These are phyloP conservation scores for Eimeria falciformis DNA, from an alignment of 169 alveolate species.

Conservation along the genomic window DNA sequence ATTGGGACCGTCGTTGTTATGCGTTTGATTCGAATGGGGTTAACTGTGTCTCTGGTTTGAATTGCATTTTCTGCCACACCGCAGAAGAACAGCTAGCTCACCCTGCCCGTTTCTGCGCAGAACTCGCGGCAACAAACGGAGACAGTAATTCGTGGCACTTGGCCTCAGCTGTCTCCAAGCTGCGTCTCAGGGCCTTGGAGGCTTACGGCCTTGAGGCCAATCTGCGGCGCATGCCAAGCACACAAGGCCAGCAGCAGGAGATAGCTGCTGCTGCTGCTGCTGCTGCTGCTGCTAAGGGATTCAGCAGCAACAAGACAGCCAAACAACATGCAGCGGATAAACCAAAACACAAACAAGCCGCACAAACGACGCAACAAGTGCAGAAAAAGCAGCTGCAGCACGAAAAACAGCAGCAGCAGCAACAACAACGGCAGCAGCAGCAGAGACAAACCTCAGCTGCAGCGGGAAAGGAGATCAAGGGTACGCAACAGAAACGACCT, in stretches of 20 bases:
- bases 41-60: slow-evolving; percentile 8
- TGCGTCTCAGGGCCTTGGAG: not conserved
- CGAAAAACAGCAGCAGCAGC: not conserved
- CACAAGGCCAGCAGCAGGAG: not conserved
- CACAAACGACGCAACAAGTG: not conserved
- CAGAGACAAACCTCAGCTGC: not conserved
- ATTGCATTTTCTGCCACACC: slow-evolving; percentile 31
- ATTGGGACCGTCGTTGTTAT: slow-evolving; percentile 31
- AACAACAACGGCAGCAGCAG: slow-evolving; percentile 14
- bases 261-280: no score
- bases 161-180: slow-evolving; percentile 7
- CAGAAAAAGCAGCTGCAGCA: not conserved
- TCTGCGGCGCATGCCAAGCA: not conserved
- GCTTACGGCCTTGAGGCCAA: slow-evolving; percentile 24
- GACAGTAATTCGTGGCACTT: not conserved
- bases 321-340: not conserved
- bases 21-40: not conserved
- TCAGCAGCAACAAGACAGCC: slow-evolving; percentile 3
- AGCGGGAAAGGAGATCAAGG: not conserved
- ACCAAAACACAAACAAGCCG: not conserved
- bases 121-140: not conserved
- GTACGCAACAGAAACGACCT: not conserved
- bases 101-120: slow-evolving; percentile 35
- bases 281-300: no score
- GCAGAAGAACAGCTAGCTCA: not conserved